Base-by-base conservation (phyloP, 1,139 yeast species). In the Candida buenavistaensis region DNA sequence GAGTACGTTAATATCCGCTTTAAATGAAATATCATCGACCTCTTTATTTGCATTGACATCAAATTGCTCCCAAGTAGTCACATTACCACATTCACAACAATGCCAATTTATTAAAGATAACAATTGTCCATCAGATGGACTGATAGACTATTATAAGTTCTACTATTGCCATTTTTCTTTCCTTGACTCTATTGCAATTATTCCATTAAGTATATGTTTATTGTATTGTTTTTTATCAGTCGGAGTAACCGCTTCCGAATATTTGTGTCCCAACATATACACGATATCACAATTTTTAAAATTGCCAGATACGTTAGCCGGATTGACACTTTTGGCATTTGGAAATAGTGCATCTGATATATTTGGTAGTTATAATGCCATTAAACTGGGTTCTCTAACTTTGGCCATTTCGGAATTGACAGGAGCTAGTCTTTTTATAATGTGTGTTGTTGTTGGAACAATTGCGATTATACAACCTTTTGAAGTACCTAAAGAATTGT, bases 301-400 rank as follows among this genome's bases (percentile, higher is more conserved):
- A 9, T 59, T 90, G 32, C 78, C 92, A 9, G 94, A 88, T 44
- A 79, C 86, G 38, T 64, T 90, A 24, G 85, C 96, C 3, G 97
- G 97, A 0, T 74, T 90, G 47, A 90, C 97, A 0, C 65, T 90
- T 30, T 65, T 92, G 38, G 96, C 98, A 0, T 68, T 90, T 43
- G 97, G 97, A 0, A 92, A 92, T 57, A 92, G 96, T 7, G 74
- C 95, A 0, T 96, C 97, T 0, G 98, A 92, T 57, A 80, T 92
- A 3, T 73, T 89, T 31, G 77, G 94, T 33, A 88, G 96, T 0
- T 87, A 79, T 54, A 81, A 82, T 27, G 96, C 96, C 5, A 76
- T 89, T 77, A 68, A 70, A 26, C 60, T 78, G 3, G 82, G 78
- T 12, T 76, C 85, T 4, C 80, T 84, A 1, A 73, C 88, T 3